phyloP scores from a whole-genome alignment of 345 rosid species.

The Cardiospermum halicacabum region DNA sequence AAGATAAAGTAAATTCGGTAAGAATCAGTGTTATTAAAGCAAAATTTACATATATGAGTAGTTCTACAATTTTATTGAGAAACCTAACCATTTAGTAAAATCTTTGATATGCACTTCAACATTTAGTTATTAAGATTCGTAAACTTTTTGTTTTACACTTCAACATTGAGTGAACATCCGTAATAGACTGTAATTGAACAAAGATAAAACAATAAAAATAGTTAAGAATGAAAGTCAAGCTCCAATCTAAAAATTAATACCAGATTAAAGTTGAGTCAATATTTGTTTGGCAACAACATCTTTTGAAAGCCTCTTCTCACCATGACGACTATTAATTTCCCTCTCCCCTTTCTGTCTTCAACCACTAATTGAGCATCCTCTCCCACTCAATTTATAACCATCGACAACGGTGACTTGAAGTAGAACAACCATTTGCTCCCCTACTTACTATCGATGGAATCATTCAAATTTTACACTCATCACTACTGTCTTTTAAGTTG shows the following conservation, averaged over 20 bases:
- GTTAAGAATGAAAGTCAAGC: not conserved
- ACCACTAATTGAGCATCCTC: not conserved
- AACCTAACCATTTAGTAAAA: not conserved
- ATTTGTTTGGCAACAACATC: not conserved
- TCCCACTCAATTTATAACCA: not conserved
- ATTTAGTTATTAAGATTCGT: too few relatives aligned
- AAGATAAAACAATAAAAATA: not conserved
- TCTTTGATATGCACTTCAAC: not conserved
- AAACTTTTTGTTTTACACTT: too few relatives aligned
- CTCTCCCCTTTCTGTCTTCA: not conserved
- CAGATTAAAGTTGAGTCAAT: not conserved
- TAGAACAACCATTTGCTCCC: not conserved
- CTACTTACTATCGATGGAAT: not conserved
- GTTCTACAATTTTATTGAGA: not conserved
- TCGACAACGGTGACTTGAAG: not conserved
- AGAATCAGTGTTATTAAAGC: not conserved
- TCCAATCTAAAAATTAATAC: not conserved
- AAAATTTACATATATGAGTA: not conserved
- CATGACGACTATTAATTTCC: not conserved
- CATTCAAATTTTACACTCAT: not conserved
- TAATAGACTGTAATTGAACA: not conserved
- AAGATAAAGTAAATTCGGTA: not conserved
- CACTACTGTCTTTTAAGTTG: not conserved
- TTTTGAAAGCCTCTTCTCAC: not conserved
- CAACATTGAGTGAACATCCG: not conserved